A percentile compares a stretch with the other conserved stretches of the same genome.
Evolutionary conservation across 1,284 basidiomycete genomes (phyloP).

Genomic region (Trametes sp.): DNA sequence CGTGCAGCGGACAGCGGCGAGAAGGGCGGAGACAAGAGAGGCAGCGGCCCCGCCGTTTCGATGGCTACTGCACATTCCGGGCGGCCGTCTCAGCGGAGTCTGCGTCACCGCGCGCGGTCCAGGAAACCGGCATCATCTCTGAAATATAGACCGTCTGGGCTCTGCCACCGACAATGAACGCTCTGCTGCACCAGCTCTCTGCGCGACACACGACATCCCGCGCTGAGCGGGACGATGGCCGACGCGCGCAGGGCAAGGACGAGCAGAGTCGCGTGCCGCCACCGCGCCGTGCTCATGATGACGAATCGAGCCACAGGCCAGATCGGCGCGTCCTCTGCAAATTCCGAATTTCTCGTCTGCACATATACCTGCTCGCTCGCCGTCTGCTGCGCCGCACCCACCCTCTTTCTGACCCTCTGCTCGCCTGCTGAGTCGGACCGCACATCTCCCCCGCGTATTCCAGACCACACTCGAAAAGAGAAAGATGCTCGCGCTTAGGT

Average conservation of each 20-base stretch:
- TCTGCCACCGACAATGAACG: not conserved
- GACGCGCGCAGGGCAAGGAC: not conserved
- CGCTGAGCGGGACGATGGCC: not conserved
- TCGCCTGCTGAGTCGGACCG: not conserved
- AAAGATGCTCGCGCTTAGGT: conserved; percentile 31
- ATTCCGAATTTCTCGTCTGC: conserved; percentile 29
- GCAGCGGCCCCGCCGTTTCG: conserved; percentile 17
- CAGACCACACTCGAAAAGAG: not conserved
- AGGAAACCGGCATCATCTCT: not conserved
- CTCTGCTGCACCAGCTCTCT: not conserved
- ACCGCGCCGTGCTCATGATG: conserved; percentile 19
- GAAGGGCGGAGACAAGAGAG: conserved; percentile 1
- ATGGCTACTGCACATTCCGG: conserved; percentile 23
- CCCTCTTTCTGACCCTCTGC: conserved; percentile 10
- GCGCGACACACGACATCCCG: not conserved
- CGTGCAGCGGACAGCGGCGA: conserved; percentile 4
- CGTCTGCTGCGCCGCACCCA: not conserved
- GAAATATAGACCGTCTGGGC: not conserved
- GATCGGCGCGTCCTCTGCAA: conserved; percentile 7
- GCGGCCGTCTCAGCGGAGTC: no score
- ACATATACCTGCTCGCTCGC: conserved; percentile 16
- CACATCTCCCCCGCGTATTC: not conserved
- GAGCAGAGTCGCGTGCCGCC: not conserved
- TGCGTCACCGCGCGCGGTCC: not conserved
- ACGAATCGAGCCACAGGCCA: conserved; percentile 18